Conservation (phyloP, 2,329 filamentous ascomycete species). For the Teratosphaeria zuluensis region DNA sequence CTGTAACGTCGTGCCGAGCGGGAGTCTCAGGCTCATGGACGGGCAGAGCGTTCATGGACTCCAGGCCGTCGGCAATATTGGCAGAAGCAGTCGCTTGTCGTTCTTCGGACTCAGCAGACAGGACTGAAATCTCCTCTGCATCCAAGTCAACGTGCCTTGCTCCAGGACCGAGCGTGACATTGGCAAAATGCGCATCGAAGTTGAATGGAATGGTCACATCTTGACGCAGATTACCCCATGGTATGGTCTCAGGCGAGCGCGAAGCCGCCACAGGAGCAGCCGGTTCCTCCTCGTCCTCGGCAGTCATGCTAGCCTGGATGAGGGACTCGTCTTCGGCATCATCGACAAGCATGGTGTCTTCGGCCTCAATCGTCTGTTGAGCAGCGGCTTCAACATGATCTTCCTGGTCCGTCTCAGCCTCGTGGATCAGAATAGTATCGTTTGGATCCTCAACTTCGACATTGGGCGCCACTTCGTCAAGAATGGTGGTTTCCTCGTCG, state of each 20-base stretch:
- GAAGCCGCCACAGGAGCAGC: slow-evolving; percentile 1
- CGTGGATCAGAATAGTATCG: slow-evolving; percentile 9
- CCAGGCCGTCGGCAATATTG: background rate
- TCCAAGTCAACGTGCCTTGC: background rate
- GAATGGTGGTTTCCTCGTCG: background rate
- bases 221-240: slow-evolving; percentile 22
- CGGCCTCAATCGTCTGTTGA: slow-evolving; percentile 1
- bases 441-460: slow-evolving; percentile 2
- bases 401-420: background rate
- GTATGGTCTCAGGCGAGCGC: slow-evolving; percentile 17
- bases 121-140: background rate
- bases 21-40: background rate
- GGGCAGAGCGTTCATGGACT: background rate
- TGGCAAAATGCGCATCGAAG: slow-evolving; percentile 14
- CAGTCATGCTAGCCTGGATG: background rate
- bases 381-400: background rate
- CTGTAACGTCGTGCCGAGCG: slow-evolving; percentile 4
- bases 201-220: slow-evolving; percentile 22
- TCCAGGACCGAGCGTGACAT: background rate
- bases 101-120: background rate
- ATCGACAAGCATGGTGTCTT: slow-evolving; percentile 12
- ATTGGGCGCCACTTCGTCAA: background rate
- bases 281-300: background rate
- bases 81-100: background rate
- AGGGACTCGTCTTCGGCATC: slow-evolving; percentile 1